Base-by-base conservation (phyloP, 1,284 basidiomycete genomes). In the Fistulinella cinereoalba region DNA sequence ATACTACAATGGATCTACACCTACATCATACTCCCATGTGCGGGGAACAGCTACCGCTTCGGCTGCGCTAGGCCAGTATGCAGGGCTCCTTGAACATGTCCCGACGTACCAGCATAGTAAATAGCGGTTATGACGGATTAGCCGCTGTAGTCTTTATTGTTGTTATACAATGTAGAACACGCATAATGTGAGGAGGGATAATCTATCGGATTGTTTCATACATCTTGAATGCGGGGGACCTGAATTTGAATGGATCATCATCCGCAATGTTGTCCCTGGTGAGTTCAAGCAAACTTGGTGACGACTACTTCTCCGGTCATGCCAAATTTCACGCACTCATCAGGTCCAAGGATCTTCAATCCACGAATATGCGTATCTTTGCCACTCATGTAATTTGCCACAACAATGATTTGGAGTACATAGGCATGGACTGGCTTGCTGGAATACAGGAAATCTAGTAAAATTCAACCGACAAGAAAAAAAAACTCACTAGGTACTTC, bases 341-440 rank as follows among this genome's bases (percentile, higher is more conserved):
- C 64, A 3, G 93, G 89, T 0, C 94, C 96, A 50, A 93, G 83
- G 19, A 98, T 79, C 43, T 80, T 82, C 34, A 99, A 68, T 1
- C 94, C 92, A 16, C 97, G 82, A 13, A 99, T 88, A 69, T 99
- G 97, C 9, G 97, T 99, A 69, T 99, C 97, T 66, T 99, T 99
- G 4, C 97, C 97, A 57, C 96, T 97, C 79, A 97, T 87, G 62
- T 99, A 94, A 63, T 99, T 99, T 18, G 89, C 85, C 18, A 94
- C 75, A 44, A 99, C 82, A 49, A 95, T 85, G 25, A 99, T 77
- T 61, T 98, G 94, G 5, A 99, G 68, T 11, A 97, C 81, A 64
- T 96, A 95, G 2, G 91, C 90, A 53, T 88, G 83, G 11, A 98
- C 79, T 0, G 92, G 85, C 61, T 88, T 88, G 48, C 93, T 96